Conservation (phyloP, 345 rosid species). For the Salix caprea region DNA sequence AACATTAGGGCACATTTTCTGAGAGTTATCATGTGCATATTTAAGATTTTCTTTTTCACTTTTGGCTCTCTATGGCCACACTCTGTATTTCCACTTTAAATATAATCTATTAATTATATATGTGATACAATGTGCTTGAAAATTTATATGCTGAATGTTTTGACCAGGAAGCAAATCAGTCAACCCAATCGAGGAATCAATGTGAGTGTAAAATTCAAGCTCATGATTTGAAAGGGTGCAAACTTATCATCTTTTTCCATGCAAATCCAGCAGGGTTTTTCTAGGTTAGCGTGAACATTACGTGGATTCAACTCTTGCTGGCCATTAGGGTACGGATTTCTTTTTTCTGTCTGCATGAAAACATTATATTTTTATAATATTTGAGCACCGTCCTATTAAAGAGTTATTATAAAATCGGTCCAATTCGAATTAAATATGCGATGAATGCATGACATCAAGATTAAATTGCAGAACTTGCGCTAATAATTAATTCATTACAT, state of each 20-base stretch:
- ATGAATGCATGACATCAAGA: too few relatives aligned
- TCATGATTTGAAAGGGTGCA: constrained; percentile 30
- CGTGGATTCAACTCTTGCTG: constrained; percentile 9
- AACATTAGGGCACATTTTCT: constrained; percentile 36
- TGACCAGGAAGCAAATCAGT: background rate
- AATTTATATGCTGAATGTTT: background rate
- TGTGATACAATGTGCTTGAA: background rate
- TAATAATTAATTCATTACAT: too few relatives aligned
- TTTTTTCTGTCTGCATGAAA: background rate
- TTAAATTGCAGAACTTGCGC: too few relatives aligned
- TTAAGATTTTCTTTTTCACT: background rate
- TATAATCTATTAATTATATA: too few relatives aligned
- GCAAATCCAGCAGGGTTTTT: constrained; percentile 15
- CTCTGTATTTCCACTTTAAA: background rate
- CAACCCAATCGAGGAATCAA: constrained; percentile 23
- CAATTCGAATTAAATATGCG: background rate
- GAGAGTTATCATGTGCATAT: constrained; percentile 38
- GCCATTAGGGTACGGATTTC: background rate
- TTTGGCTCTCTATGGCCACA: background rate
- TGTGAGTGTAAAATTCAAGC: background rate
- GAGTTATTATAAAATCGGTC: background rate
- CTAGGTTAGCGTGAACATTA: constrained; percentile 15
- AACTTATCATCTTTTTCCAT: constrained; percentile 1
- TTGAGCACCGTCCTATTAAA: background rate
- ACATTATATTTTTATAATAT: background rate